phyloP scores from a whole-genome alignment of 352 stramenopile species.

The Phytophthora palmivora region DNA sequence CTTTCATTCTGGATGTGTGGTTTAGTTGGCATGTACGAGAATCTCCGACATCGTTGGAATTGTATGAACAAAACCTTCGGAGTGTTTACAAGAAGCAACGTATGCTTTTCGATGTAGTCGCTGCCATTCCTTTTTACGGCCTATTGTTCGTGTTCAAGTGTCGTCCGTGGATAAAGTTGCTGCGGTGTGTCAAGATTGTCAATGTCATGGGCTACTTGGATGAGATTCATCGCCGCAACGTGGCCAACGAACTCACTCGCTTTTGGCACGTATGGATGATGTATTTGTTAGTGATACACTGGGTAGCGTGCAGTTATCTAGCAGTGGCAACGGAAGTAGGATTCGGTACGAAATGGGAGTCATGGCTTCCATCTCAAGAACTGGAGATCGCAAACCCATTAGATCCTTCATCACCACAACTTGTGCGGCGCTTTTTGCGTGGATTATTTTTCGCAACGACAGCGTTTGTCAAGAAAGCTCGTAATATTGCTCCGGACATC shows the following conservation, averaged over 20 bases:
- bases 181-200: slow-evolving; percentile 54
- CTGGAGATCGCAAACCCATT: slow-evolving; percentile 41
- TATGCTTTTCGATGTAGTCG: slow-evolving; percentile 49
- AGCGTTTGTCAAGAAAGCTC: slow-evolving; percentile 54
- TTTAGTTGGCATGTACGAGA: slow-evolving; percentile 53
- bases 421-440: slow-evolving; percentile 47
- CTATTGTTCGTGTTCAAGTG: slow-evolving; percentile 37
- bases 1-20: slow-evolving; percentile 62
- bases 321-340: slow-evolving; percentile 44
- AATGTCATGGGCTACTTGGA: slow-evolving; percentile 59
- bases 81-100: slow-evolving; percentile 52
- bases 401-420: slow-evolving; percentile 15
- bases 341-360: slow-evolving; percentile 54
- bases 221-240: slow-evolving; percentile 61
- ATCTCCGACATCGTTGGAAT: slow-evolving; percentile 44
- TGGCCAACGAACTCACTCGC: slow-evolving; percentile 54
- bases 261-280: slow-evolving; percentile 56
- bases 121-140: slow-evolving; percentile 47
- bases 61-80: slow-evolving; percentile 59
- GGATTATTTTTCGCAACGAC: slow-evolving; percentile 58
- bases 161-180: slow-evolving; percentile 41
- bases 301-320: slow-evolving; percentile 60
- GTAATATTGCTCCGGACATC: slow-evolving; percentile 20
- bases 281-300: slow-evolving; percentile 68
- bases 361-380: slow-evolving; percentile 52